Percentiles rank a stretch among this genome's conserved stretches.
Evolutionary conservation across 73 alveolate genomes (phyloP).

Genomic region (Paramecium sonneborni): DNA sequence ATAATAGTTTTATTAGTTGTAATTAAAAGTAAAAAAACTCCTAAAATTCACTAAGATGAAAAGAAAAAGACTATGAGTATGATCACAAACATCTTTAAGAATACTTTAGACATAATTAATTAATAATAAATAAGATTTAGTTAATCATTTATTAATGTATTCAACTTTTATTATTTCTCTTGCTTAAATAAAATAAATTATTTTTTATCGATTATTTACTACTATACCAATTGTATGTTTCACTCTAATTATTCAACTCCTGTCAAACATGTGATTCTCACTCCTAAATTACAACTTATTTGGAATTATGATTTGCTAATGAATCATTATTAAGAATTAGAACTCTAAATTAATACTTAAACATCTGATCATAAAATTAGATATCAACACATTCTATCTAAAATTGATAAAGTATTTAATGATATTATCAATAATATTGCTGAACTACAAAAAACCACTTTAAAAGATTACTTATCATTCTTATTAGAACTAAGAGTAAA

Average conservation of each 20-base stretch:
- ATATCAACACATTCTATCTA: not conserved
- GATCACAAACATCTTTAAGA: too few relatives aligned
- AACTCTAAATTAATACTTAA: not conserved
- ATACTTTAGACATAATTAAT: too few relatives aligned
- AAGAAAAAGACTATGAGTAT: too few relatives aligned
- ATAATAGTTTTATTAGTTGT: too few relatives aligned
- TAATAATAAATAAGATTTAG: too few relatives aligned
- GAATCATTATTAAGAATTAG: not conserved
- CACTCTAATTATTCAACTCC: not conserved
- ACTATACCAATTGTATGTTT: not conserved
- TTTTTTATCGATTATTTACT: not conserved
- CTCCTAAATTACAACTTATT: not conserved
- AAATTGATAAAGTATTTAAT: not conserved
- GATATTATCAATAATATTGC: not conserved
- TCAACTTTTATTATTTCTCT: too few relatives aligned
- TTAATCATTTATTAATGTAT: too few relatives aligned
- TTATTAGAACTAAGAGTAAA: not conserved
- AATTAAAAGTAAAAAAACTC: too few relatives aligned
- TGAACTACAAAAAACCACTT: not conserved
- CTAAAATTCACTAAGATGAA: too few relatives aligned
- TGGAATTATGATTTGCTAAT: not conserved
- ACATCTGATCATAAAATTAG: not conserved
- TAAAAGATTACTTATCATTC: not conserved
- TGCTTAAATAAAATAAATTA: too few relatives aligned
- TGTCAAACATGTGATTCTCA: not conserved